phyloP scores from a whole-genome alignment of 768 basidiomycete species.

The Trametes elegans region DNA sequence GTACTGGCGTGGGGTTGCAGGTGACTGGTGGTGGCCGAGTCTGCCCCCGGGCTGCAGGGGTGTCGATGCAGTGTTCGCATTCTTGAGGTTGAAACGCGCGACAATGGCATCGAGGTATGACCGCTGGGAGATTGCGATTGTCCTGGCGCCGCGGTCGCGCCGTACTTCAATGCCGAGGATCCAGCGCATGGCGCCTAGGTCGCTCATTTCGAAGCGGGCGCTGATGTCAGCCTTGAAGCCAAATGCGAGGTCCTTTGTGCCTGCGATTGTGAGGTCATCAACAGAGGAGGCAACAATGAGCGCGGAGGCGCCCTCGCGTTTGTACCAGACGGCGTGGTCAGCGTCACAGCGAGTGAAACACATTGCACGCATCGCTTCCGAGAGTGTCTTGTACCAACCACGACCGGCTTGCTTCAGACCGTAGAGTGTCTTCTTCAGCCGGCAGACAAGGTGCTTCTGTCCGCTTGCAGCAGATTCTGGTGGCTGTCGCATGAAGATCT shows the following conservation, averaged over 20 bases:
- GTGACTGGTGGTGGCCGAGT: slow-evolving; percentile 4
- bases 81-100: slow-evolving; percentile 4
- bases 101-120: slow-evolving; percentile 18
- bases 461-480: not conserved
- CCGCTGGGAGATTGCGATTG: slow-evolving; percentile 13
- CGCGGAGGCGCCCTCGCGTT: not conserved
- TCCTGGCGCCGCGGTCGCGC: slow-evolving; percentile 12
- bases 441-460: slow-evolving; percentile 13
- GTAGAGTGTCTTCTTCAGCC: slow-evolving; percentile 24
- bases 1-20: not conserved
- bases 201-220: slow-evolving; percentile 3
- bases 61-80: not conserved
- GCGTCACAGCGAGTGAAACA: slow-evolving; percentile 6
- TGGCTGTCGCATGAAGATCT: slow-evolving; percentile 11
- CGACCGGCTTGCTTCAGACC: slow-evolving; percentile 29
- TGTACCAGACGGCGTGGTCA: slow-evolving; percentile 17
- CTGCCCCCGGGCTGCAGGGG: slow-evolving; percentile 7
- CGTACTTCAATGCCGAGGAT: slow-evolving; percentile 19
- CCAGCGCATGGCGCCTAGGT: slow-evolving; percentile 19
- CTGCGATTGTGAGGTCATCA: slow-evolving; percentile 17
- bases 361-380: not conserved
- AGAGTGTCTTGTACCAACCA: slow-evolving; percentile 22
- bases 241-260: not conserved
- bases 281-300: slow-evolving; percentile 18
- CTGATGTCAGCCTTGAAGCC: not conserved